A percentile compares a stretch with the other conserved stretches of the same genome.
These are phyloP conservation scores for Cyclostephanos tholiformis DNA, from an alignment of 108 stramenopile genomes.

Conservation along the genomic window DNA sequence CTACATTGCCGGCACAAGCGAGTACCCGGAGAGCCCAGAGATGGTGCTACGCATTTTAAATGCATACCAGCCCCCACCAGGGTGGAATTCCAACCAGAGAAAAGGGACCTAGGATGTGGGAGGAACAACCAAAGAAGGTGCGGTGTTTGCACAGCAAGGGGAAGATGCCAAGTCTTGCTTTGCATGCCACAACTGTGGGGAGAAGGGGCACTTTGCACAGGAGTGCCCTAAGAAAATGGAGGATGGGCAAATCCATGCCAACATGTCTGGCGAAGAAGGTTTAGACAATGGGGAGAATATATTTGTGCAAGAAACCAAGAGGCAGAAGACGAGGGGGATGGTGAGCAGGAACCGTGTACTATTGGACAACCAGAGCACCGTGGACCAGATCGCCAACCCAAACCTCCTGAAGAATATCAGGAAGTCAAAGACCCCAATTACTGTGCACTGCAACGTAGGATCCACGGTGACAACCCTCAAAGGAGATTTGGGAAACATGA, in stretches of 20 bases:
- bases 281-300: no score
- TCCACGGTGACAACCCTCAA: background rate
- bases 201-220: no score
- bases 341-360: background rate
- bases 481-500: conserved; percentile 19
- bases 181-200: background rate
- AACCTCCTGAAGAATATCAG: conserved; percentile 7
- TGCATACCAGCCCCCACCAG: background rate
- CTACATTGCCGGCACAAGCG: background rate
- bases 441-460: conserved; percentile 28
- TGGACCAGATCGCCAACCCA: background rate
- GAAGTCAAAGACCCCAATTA: background rate
- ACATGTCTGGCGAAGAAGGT: background rate
- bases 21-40: conserved; percentile 1
- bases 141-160: conserved; percentile 4
- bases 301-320: no score
- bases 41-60: no score
- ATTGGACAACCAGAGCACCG: background rate
- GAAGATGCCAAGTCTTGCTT: background rate
- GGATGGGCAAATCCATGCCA: background rate
- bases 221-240: no score
- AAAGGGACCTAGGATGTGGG: background rate
- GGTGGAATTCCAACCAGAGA: no score
- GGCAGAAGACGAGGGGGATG: no score
- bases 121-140: background rate